Evolutionary conservation across 331 rosid species (phyloP), one percentile per base, ranked within the genome.

Genomic region (Pyrus hybrid): DNA sequence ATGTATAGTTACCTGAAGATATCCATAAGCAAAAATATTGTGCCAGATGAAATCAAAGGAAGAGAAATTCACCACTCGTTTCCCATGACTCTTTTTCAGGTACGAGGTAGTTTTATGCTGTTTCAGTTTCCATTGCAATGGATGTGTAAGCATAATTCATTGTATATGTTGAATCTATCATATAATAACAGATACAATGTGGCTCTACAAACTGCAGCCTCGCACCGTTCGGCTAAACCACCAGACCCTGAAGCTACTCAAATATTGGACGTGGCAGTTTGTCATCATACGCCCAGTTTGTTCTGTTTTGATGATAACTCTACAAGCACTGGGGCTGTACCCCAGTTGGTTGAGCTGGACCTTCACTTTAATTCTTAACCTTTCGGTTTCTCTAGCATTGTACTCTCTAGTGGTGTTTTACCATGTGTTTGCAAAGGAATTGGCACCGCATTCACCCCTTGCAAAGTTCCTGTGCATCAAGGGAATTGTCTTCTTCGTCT

Each of bases 401-500:
- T 92, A 95, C 81, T 90, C 99, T 78, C 91, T 95, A 35, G 97
- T 90, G 73, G 20, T 92, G 73, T 95, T 95, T 82, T 92, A 92
- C 87, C 99, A 92, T 80, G 86, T 92, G 51, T 95, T 95, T 84
- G 97, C 97, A 13, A 95, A 92, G 88, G 97, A 95, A 81, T 84
- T 92, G 71, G 88, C 73, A 76, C 97, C 97, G 4, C 99, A 95
- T 86, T 92, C 88, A 20, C 97, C 99, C 63, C 91, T 94, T 45
- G 88, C 99, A 22, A 94, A 94, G 79, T 94, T 94, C 79, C 16
- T 94, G 83, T 94, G 99, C 88, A 85, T 94, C 90, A 92, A 92
- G 85, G 99, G 99, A 73, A 90, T 94, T 61, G 97, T 94, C 80
- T 94, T 94, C 97, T 92, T 94, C 90, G 85, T 96, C 89, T 94